phyloP scores from a whole-genome alignment of 1,284 basidiomycete genomes.

The Agaricales sp. region DNA sequence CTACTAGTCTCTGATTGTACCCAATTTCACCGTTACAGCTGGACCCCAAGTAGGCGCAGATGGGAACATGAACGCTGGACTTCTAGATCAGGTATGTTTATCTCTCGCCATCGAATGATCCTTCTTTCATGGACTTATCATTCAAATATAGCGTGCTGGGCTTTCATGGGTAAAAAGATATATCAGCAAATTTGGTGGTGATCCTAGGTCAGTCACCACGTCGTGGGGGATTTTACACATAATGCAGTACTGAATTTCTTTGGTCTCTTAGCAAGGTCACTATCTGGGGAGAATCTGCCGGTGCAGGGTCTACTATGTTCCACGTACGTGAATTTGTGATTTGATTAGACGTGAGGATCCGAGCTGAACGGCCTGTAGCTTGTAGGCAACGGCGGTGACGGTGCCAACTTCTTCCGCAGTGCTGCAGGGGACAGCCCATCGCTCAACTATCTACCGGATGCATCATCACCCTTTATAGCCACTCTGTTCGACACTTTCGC shows the following conservation, averaged over 20 bases:
- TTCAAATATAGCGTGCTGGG: slow-evolving; percentile 20
- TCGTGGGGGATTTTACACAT: background rate
- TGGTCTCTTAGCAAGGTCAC: slow-evolving; percentile 20
- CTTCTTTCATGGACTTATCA: background rate
- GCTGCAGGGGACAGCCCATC: slow-evolving; percentile 28
- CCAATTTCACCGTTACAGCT: slow-evolving; percentile 11
- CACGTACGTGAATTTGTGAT: slow-evolving; percentile 16
- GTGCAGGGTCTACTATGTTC: slow-evolving; percentile 28
- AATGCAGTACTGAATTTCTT: too few species aligned
- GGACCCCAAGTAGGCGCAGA: slow-evolving; percentile 18
- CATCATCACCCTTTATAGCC: slow-evolving; percentile 18
- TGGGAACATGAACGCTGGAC: slow-evolving; percentile 25
- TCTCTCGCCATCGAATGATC: background rate
- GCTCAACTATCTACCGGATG: slow-evolving; percentile 18
- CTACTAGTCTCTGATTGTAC: background rate
- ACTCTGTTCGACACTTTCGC: slow-evolving; percentile 21
- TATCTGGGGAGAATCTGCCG: slow-evolving; percentile 29
- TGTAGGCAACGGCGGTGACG: slow-evolving; percentile 22
- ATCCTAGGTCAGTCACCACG: slow-evolving; percentile 15
- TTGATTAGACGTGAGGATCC: background rate
- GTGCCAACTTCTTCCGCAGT: slow-evolving; percentile 22
- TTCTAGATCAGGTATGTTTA: slow-evolving; percentile 24
- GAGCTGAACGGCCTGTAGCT: slow-evolving; percentile 16
- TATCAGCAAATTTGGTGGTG: slow-evolving; percentile 24
- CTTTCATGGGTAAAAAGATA: slow-evolving; percentile 26